A percentile compares a stretch with the other conserved stretches of the same genome.
Evolutionary conservation across 306 rosid species (phyloP).

Genomic region (Ochetophila trinervis): DNA sequence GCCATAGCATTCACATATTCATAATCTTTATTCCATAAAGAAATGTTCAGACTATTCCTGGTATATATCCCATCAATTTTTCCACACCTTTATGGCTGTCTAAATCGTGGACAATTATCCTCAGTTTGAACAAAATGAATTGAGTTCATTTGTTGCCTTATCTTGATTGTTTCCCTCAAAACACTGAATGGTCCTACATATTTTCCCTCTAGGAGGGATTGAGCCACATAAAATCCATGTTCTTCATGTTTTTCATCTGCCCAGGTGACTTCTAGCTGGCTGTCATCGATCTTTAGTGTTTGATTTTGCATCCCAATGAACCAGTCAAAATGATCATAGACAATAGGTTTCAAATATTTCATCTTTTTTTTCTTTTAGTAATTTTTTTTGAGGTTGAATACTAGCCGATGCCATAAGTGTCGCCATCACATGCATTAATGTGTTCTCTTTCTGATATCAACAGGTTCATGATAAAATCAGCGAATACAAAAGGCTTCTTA

Average conservation of each 20-base stretch:
- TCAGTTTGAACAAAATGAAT: conserved; percentile 3
- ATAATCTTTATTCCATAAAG: neutral
- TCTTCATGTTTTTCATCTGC: conserved; percentile 6
- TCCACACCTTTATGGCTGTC: conserved; percentile 6
- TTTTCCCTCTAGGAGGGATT: neutral
- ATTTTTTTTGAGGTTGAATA: conserved; percentile 8
- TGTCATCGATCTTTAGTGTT: conserved; percentile 1
- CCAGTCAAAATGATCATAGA: no score
- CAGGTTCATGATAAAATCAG: conserved; percentile 33
- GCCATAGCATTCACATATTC: no score
- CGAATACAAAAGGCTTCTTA: neutral
- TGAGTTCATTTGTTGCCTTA: conserved; percentile 21
- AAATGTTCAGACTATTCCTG: neutral
- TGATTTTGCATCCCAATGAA: no score
- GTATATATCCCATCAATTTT: neutral
- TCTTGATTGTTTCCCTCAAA: conserved; percentile 18
- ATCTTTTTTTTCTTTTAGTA: no score
- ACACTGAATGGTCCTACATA: conserved; percentile 15
- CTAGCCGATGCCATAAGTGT: conserved; percentile 31
- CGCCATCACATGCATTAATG: conserved; percentile 22
- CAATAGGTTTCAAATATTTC: no score
- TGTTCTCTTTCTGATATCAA: conserved; percentile 32
- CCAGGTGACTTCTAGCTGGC: conserved; percentile 9
- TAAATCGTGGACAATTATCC: conserved; percentile 15
- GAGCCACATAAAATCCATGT: neutral